phyloP scores from a whole-genome alignment of 805 yeast genomes.

The Candida oleophila region DNA sequence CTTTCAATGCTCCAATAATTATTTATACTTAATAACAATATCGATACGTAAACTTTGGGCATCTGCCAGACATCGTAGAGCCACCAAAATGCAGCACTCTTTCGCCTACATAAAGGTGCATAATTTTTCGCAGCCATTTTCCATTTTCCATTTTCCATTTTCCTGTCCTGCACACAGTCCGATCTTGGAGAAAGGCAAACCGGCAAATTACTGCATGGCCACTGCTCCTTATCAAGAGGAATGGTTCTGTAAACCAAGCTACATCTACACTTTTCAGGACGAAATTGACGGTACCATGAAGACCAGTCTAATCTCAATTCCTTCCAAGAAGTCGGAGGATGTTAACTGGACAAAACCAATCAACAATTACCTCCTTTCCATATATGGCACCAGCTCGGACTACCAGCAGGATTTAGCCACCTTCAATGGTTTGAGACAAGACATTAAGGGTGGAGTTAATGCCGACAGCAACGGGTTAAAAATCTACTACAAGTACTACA shows the following conservation, averaged over 20 bases:
- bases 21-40: too few species aligned
- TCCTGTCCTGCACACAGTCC: neutral
- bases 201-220: neutral
- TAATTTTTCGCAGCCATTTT: neutral
- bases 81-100: too few species aligned
- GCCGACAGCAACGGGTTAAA: conserved; percentile 48
- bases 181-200: neutral
- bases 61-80: too few species aligned
- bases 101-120: too few species aligned
- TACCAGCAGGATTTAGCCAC: conserved; percentile 54
- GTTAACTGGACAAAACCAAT: conserved; percentile 68
- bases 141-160: neutral
- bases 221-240: neutral
- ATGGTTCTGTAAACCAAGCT: neutral
- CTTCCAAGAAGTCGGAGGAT: conserved; percentile 49
- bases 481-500: conserved; percentile 67
- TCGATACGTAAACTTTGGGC: too few species aligned
- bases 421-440: conserved; percentile 60
- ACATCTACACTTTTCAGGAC: too few species aligned
- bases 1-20: too few species aligned
- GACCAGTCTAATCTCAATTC: conserved; percentile 23
- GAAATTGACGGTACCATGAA: conserved; percentile 20
- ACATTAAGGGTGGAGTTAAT: conserved; percentile 52
- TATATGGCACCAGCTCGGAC: conserved; percentile 63
- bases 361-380: conserved; percentile 51